Evolutionary conservation across 176 grass and related monocot species (phyloP).

Genomic region (Oryza punctata): DNA sequence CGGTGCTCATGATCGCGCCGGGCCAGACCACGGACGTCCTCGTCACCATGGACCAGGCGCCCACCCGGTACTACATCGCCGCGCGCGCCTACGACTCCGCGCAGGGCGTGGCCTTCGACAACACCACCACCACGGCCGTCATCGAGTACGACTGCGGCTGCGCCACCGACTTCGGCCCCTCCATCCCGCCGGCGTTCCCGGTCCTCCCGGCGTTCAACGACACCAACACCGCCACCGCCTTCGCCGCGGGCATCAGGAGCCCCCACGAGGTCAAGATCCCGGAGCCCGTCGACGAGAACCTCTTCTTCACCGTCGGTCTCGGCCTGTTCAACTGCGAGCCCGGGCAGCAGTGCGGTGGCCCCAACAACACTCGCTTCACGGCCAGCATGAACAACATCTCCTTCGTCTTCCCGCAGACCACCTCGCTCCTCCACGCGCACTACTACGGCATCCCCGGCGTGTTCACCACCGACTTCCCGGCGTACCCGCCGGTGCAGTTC

Average conservation of each 20-base stretch:
- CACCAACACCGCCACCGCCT: slow-evolving; percentile 57
- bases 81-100: slow-evolving; percentile 53
- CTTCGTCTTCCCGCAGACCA: slow-evolving; percentile 57
- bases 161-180: slow-evolving; percentile 31
- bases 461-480: slow-evolving; percentile 75
- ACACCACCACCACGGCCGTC: slow-evolving; percentile 78
- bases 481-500: slow-evolving; percentile 60
- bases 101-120: slow-evolving; percentile 61
- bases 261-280: slow-evolving; percentile 47
- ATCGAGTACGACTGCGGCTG: slow-evolving; percentile 84
- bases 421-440: slow-evolving; percentile 68
- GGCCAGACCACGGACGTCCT: slow-evolving; percentile 89
- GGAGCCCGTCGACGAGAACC: slow-evolving; percentile 57
- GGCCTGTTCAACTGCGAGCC: slow-evolving; percentile 56
- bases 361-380: slow-evolving; percentile 66
- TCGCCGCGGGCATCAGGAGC: slow-evolving; percentile 59
- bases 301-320: slow-evolving; percentile 77
- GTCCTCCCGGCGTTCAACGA: slow-evolving; percentile 77
- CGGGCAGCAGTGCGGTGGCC: slow-evolving; percentile 47
- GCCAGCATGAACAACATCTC: slow-evolving; percentile 94
- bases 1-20: slow-evolving; percentile 70
- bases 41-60: slow-evolving; percentile 70
- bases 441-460: slow-evolving; percentile 47
- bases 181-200: slow-evolving; percentile 49
- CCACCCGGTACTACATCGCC: slow-evolving; percentile 72